Base-by-base conservation (phyloP, 1,284 basidiomycete species). In the Cutaneotrichosporon sp. region DNA sequence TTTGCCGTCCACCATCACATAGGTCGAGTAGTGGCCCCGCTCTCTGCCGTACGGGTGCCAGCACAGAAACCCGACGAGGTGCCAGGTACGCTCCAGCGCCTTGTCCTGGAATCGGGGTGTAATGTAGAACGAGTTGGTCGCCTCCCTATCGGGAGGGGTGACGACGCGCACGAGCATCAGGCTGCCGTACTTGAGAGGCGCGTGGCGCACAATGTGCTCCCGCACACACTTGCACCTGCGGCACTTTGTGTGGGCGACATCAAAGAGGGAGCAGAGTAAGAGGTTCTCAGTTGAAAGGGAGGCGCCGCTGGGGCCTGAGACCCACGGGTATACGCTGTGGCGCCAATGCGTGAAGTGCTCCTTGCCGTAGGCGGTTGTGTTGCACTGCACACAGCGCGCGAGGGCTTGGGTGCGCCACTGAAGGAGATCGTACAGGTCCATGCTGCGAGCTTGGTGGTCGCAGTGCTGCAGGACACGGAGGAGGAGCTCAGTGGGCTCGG, bases 311-410 rank as follows among this genome's bases (percentile, higher is more conserved):
- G 17, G 16, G 5, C 27, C 10, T 12, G 19, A 17, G 17, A 26
- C 42, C 27, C 25, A 29, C 5, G 42, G 42, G 19, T 44, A 44
- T 29, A 44, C 42, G 17, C 10, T 44, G 12, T 29, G 27, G 4
- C 42, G 29, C 42, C 42, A 44, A 29, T 29, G 42, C 10, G 17
- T 19, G 42, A 32, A 44, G 9, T 6, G 9, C 11, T 29, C 29
- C 5, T 12, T 17, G 1, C 42, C 42, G 9, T 16, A 34, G 2
- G 44, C 10, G 8, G 14, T 31, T 31, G 17, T 19, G 32, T 19
- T 46, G 33, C 44, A 46, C 44, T 34, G 32, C 17, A 33, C 24
- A 22, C 44, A 46, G 20, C 44, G 44, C 7, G 35, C 44, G 22
- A n/a, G 26, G 16, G 44, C 44, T 16, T 46, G 32, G 33, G 44